Base-by-base conservation (phyloP, 495 filamentous ascomycete species). In the Neurospora terricola region DNA sequence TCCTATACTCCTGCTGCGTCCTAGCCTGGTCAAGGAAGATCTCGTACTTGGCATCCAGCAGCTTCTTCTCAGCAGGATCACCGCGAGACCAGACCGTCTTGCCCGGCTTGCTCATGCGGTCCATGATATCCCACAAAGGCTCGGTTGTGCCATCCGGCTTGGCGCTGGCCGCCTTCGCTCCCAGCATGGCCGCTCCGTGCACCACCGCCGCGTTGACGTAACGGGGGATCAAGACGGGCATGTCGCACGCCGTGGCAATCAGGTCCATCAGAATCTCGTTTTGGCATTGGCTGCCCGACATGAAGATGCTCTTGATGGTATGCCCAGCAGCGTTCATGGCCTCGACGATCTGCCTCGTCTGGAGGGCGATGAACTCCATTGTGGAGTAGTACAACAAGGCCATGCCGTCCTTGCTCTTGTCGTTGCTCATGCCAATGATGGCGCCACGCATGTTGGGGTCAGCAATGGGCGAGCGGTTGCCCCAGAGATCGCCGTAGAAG, bases 401-500 rank as follows among this genome's bases (percentile, higher is more conserved):
- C 38, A 99, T 88, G 54, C 91, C 90, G 77, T 97, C 93, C 37
- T 96, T 87, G 77, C 89, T 90, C 73, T 91, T 92, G 80, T 99
- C 95, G 71, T 88, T 91, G 80, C 89, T 91, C 39, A 99, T 85
- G 7, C 96, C 96, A 72, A 97, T 89, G 66, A 96, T 87, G 2
- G 94, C 89, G 38, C 96, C 96, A 38, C 89, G 90, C 96, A 99
- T 99, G 79, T 88, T 89, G 1, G 94, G 87, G 77, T 99, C 93
- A 0, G 95, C 95, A 72, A 99, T 89, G 6, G 96, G 96, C 21
- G 93, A 97, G 38, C 96, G 90, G 81, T 99, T 99, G 48, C 96
- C 96, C 87, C 96, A 98, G n/a, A 97, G 88, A 78, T 99, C 96
- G 71, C 96, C 96, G 78, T 98, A 98, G 85, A 99, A 96, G 87